Base-by-base conservation (phyloP, 2,329 filamentous ascomycete species). In the Colletotrichum incanum region DNA sequence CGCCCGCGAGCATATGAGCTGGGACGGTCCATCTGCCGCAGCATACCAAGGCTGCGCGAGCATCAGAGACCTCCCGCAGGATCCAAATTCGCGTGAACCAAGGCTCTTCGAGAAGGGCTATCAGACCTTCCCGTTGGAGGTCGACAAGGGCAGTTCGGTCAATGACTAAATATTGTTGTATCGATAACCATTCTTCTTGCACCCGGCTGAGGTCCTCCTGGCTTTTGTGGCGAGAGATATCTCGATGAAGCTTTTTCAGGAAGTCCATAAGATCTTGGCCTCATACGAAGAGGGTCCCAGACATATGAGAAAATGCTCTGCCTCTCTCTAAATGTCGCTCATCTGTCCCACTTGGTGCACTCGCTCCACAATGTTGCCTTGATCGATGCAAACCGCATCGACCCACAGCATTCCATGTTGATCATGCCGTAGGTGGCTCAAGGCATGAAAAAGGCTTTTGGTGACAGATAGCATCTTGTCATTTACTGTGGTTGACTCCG, bases 31-130 rank as follows among this genome's bases (percentile, higher is more conserved):
- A 26, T n/a, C 26, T 45, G 0, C 63, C 55, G 23, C 68, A 67
- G 20, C 14, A 52, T 0, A 71, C 14, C 2, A 26, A 34, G 11
- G 56, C 68, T 14, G 34, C 18, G 1, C 55, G 47, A 1, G 68
- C 56, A 3, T 60, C 23, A 5, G 28, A 47, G 0, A 52, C 69
- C 41, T 72, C 69, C 23, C 68, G 65, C 1, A 72, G 5, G 7
- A 68, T 39, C 69, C 69, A 72, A 23, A 72, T n/a, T 5, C 58
- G 49, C 0, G 28, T 43, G 50, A 67, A 68, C 69, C 65, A 72
- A 1, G 28, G 12, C 16, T 65, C 23, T 1, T 9, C 8, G 1
- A 71, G 34, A 3, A 67, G 20, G 0, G 14, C 47, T 18, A 20
- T 1, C 8, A 71, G 39, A 1, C 34, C 67, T 2, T 41, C 43